These are phyloP conservation scores for Nasturtium officinale DNA, from an alignment of 345 rosid species.

Conservation along the genomic window DNA sequence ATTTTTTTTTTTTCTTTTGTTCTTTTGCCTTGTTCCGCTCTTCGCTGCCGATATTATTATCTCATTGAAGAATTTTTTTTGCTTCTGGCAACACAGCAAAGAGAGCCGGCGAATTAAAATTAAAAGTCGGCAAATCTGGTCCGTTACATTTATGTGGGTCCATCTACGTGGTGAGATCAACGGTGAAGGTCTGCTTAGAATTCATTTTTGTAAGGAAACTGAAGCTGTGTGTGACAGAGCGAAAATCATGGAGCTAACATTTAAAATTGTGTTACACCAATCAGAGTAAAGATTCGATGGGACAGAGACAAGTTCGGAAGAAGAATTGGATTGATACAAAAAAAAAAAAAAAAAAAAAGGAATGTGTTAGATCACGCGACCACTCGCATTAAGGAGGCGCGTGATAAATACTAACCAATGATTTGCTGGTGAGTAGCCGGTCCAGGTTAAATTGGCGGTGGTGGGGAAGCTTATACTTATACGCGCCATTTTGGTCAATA, in stretches of 20 bases:
- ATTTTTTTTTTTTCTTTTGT: background rate
- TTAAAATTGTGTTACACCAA: constrained; percentile 32
- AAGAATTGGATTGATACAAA: constrained; percentile 1
- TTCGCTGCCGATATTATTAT: constrained; percentile 37
- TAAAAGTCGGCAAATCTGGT: constrained; percentile 10
- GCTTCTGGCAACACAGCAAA: constrained; percentile 29
- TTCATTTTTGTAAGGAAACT: constrained; percentile 13
- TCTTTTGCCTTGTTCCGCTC: constrained; percentile 11
- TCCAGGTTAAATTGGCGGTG: constrained; percentile 11
- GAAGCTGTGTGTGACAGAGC: constrained; percentile 39
- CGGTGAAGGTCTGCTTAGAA: constrained; percentile 23
- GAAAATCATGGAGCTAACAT: constrained; percentile 32
- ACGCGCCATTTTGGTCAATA: background rate
- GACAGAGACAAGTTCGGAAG: constrained; percentile 39
- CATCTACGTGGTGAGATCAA: background rate
- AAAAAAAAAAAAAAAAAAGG: constrained; percentile 6
- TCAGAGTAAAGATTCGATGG: constrained; percentile 41
- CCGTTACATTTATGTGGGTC: constrained; percentile 27
- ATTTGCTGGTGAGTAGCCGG: constrained; percentile 1
- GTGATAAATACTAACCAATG: constrained; percentile 7
- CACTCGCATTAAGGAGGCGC: constrained; percentile 27
- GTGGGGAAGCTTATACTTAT: background rate
- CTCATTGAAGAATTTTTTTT: constrained; percentile 30
- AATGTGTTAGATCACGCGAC: constrained; percentile 6
- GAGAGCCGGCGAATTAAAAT: constrained; percentile 37